Base-by-base conservation (phyloP, 257 asterid genomes). In the Forsythia suspensa region DNA sequence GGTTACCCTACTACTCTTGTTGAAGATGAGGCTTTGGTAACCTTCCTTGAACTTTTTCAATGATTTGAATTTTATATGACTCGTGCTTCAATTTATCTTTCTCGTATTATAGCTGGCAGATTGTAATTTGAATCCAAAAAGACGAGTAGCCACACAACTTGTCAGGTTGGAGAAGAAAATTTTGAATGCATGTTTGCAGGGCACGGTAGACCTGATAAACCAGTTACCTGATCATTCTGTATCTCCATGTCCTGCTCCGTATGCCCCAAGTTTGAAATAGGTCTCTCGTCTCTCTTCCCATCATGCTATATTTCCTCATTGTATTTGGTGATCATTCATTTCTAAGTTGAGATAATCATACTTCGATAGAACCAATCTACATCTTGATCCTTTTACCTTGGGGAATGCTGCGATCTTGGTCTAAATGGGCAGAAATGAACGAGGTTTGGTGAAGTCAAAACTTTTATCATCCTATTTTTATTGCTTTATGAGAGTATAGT, bases 201-300 rank as follows among this genome's bases (percentile, higher is more conserved):
- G 95, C 73, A 89, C 96, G 70, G 87, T 84, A 59, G 93, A 91
- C 84, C 85, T 94, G 88, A 94, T 96, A 76, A 79, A 91, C 76
- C 95, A 88, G 85, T 80, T 96, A 78, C 99, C 99, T 71, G 97
- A 94, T 87, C 81, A 84, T 78, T 92, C 96, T 42, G 77, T 91
- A 80, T 91, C 97, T 74, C 97, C 98, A 65, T 96, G 98, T 65
- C 99, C 98, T 57, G 98, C 97, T 44, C 92, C 97, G 77, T 94
- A 90, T 85, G 91, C 97, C 69, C 97, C 97, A 34, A 85, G 43
- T 40, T 84, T 96, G 83, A 91, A 90, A 82, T 94, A 83, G 97
- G 94, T 91, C 18, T 80, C 74, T 39, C 59, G 42, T 66, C 80
- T 69, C 37, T 59, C 67, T 77, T 70, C 69, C 59, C 44, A 52